Conservation (phyloP, 2,329 filamentous ascomycete genomes). For the Diaporthe citri region DNA sequence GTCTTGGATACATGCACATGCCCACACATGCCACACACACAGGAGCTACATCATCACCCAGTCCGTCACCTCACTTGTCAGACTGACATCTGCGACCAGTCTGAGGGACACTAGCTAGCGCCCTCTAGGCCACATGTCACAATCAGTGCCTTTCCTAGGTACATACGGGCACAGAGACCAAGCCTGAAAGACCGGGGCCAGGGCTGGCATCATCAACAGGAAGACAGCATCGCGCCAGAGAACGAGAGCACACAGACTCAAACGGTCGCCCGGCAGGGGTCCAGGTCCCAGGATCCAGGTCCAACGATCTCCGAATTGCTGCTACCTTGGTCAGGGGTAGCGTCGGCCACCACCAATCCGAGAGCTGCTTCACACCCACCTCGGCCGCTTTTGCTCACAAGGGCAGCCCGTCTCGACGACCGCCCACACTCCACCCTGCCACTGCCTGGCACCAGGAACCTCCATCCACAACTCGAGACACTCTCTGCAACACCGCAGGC, state of each 20-base stretch:
- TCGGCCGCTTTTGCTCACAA: constrained; percentile 30
- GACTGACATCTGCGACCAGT: constrained; percentile 29
- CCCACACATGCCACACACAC: not conserved
- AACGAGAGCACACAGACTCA: constrained; percentile 31
- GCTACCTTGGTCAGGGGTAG: constrained; percentile 34
- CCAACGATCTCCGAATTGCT: constrained; percentile 31
- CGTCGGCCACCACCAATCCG: constrained; percentile 33
- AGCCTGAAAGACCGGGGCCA: not conserved
- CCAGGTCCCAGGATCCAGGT: constrained; percentile 22
- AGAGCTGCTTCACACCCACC: constrained; percentile 27
- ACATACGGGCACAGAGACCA: constrained; percentile 1
- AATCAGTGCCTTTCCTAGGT: not conserved
- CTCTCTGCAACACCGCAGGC: constrained; percentile 52
- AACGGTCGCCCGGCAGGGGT: constrained; percentile 33
- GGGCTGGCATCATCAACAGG: not conserved
- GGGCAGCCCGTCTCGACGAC: constrained; percentile 28
- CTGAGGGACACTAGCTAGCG: constrained; percentile 30
- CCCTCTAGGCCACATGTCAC: constrained; percentile 24
- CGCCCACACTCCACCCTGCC: constrained; percentile 28
- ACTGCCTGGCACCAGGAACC: constrained; percentile 27
- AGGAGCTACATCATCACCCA: not conserved
- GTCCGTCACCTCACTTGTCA: constrained; percentile 19
- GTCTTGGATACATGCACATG: not conserved
- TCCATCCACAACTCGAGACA: constrained; percentile 54
- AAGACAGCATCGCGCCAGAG: constrained; percentile 15